phyloP scores from a whole-genome alignment of 225 moss, liverwort and hornwort genomes.

The Sphagnum tenellum region DNA sequence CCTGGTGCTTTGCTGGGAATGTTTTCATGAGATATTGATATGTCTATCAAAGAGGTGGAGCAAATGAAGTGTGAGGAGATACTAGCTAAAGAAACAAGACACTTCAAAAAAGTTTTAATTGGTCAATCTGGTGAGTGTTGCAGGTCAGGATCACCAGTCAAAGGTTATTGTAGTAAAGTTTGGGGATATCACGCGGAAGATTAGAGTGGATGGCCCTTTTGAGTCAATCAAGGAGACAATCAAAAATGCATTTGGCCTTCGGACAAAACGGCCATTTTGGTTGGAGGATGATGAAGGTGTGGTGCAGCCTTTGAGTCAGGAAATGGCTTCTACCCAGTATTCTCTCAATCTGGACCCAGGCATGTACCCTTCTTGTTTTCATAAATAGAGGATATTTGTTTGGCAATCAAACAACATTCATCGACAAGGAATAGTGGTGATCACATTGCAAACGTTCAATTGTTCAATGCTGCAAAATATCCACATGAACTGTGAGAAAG shows the following conservation, averaged over 20 bases:
- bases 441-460: too few species aligned
- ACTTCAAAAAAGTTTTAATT: too few species aligned
- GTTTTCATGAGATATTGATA: too few species aligned
- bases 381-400: too few species aligned
- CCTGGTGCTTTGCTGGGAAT: too few species aligned
- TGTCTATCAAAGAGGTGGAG: too few species aligned
- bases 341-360: conserved; percentile 83
- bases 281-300: conserved; percentile 90
- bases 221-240: conserved; percentile 98
- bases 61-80: too few species aligned
- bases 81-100: too few species aligned
- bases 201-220: conserved; percentile 82
- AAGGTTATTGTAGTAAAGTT: conserved; percentile 77
- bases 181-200: conserved; percentile 62
- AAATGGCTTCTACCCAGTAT: conserved; percentile 80
- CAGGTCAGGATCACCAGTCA: conserved; percentile 31
- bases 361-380: conserved; percentile 6
- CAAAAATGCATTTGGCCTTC: conserved; percentile 84
- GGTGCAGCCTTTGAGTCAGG: conserved; percentile 89
- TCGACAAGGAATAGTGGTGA: too few species aligned
- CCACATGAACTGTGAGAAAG: too few species aligned
- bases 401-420: too few species aligned
- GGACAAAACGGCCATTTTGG: conserved; percentile 91
- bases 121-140: conserved; percentile 4
- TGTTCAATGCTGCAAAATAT: too few species aligned